Evolutionary conservation across 2,329 filamentous ascomycete species (phyloP).

Genomic region (Fusarium mexicanum): DNA sequence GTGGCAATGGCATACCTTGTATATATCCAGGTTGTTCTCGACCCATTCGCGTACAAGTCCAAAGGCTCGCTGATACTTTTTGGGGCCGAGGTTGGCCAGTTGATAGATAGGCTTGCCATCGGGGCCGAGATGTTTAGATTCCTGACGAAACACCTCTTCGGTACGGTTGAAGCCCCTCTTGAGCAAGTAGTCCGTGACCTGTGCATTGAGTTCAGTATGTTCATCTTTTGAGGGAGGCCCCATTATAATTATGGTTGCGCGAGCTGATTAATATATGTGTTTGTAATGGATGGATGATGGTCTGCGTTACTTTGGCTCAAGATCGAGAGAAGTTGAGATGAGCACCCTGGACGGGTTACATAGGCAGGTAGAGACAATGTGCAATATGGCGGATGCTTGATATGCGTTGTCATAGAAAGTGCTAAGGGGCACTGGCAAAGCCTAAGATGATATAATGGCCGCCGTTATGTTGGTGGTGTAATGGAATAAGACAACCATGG

Average conservation of each 20-base stretch:
- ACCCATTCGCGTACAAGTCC: conserved; percentile 82
- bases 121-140: conserved; percentile 84
- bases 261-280: not conserved
- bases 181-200: conserved; percentile 91
- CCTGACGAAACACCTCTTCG: conserved; percentile 90
- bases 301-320: not conserved
- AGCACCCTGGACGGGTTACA: not conserved
- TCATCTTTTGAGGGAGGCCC: not conserved
- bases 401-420: not conserved
- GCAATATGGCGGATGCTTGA: not conserved
- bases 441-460: not conserved
- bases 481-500: not conserved
- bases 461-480: not conserved
- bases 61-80: conserved; percentile 81
- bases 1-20: conserved; percentile 71
- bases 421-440: not conserved
- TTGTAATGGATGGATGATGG: not conserved
- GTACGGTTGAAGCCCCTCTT: conserved; percentile 96
- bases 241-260: not conserved
- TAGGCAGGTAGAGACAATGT: not conserved
- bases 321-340: not conserved
- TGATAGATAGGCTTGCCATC: conserved; percentile 80
- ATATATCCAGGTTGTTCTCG: conserved; percentile 90
- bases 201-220: not conserved
- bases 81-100: conserved; percentile 75